These are phyloP conservation scores for Phytophthora citricola DNA, from an alignment of 352 stramenopile genomes.

Conservation along the genomic window DNA sequence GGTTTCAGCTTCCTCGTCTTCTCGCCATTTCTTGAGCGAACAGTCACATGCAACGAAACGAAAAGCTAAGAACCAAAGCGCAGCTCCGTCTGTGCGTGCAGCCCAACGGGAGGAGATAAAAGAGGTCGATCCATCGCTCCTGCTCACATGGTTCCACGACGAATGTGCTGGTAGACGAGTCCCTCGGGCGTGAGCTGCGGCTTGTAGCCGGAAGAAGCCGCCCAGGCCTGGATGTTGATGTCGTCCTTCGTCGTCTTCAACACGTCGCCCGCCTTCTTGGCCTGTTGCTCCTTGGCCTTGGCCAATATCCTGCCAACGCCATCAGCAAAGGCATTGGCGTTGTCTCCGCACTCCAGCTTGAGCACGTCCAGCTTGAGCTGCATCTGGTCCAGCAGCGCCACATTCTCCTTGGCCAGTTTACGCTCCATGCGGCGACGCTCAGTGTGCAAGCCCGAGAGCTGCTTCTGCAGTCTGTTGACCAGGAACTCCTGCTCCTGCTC, in stretches of 20 bases:
- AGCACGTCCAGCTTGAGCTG: slow-evolving; percentile 69
- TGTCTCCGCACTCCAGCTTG: slow-evolving; percentile 58
- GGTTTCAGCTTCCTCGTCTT: slow-evolving; percentile 15
- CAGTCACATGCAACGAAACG: slow-evolving; percentile 18
- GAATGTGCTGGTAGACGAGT: slow-evolving; percentile 75
- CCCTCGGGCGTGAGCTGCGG: slow-evolving; percentile 54
- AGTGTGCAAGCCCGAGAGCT: slow-evolving; percentile 66
- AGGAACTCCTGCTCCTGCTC: slow-evolving; percentile 91
- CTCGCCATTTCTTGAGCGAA: slow-evolving; percentile 10
- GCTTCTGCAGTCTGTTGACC: slow-evolving; percentile 88
- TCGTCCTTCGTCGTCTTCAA: slow-evolving; percentile 70
- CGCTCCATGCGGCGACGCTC: slow-evolving; percentile 81
- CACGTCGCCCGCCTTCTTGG: slow-evolving; percentile 53
- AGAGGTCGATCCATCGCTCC: slow-evolving; percentile 10
- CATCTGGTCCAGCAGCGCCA: slow-evolving; percentile 73
- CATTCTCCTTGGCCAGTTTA: slow-evolving; percentile 77
- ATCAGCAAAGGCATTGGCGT: slow-evolving; percentile 68
- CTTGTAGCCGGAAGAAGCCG: slow-evolving; percentile 35
- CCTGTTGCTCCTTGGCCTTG: slow-evolving; percentile 65
- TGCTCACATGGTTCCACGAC: slow-evolving; percentile 77
- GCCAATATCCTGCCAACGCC: slow-evolving; percentile 53
- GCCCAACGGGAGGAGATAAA: slow-evolving; percentile 12
- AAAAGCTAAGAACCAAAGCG: slow-evolving; percentile 21
- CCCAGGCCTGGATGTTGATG: slow-evolving; percentile 57
- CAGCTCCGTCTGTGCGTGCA: slow-evolving; percentile 3